A percentile compares a stretch with the other conserved stretches of the same genome.
These are phyloP conservation scores for Balakata baccata DNA, from an alignment of 345 rosid species.

Conservation along the genomic window DNA sequence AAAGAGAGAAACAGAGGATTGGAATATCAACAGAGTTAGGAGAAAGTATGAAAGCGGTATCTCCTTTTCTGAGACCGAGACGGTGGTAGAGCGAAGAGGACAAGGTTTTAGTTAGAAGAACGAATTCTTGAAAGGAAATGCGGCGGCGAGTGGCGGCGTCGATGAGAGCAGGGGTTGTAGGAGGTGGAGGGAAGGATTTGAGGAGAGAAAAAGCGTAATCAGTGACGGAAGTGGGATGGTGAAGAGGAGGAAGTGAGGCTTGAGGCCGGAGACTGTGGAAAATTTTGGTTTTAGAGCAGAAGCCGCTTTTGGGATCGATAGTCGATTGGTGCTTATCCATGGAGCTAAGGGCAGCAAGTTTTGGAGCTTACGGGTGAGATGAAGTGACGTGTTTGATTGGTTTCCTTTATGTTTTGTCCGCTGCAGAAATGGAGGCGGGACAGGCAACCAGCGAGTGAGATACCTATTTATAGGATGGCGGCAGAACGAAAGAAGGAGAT, in stretches of 20 bases:
- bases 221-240: slow-evolving; percentile 34
- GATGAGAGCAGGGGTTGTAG: slow-evolving; percentile 30
- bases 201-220: slow-evolving; percentile 39
- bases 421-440: too few relatives aligned
- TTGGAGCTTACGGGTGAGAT: background rate
- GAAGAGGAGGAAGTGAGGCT: slow-evolving; percentile 31
- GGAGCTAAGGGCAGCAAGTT: background rate
- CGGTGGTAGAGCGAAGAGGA: slow-evolving; percentile 31
- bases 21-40: slow-evolving; percentile 48
- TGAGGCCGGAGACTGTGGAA: slow-evolving; percentile 45
- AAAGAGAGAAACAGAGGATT: slow-evolving; percentile 48
- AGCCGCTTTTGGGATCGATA: slow-evolving; percentile 34
- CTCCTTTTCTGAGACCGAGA: slow-evolving; percentile 41
- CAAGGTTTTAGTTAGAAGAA: slow-evolving; percentile 29
- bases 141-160: slow-evolving; percentile 40
- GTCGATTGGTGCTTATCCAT: background rate
- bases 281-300: slow-evolving; percentile 36
- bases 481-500: too few relatives aligned
- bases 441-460: too few relatives aligned
- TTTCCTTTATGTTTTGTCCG: too few relatives aligned
- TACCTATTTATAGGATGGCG: too few relatives aligned
- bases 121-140: slow-evolving; percentile 39
- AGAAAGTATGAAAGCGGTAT: slow-evolving; percentile 43
- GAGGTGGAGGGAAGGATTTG: slow-evolving; percentile 38
- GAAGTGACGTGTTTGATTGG: too few relatives aligned